A percentile compares a stretch with the other conserved stretches of the same genome.
Conservation (phyloP, 495 filamentous ascomycete species). For the Rhizodiscina lignyota region DNA sequence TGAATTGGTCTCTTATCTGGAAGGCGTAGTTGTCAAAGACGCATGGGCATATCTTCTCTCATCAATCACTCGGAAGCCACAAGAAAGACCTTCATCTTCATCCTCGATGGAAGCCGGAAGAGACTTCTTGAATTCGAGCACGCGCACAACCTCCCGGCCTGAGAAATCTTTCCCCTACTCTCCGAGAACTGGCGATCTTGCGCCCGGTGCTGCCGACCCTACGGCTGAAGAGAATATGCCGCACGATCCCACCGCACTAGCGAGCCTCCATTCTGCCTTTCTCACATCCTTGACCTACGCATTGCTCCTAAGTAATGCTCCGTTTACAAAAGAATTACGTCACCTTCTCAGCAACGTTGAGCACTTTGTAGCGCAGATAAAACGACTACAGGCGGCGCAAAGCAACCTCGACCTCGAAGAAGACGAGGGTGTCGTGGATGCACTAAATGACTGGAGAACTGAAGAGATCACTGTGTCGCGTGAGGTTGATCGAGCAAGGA, state of each 20-base stretch:
- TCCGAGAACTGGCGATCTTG: no score
- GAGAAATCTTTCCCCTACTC: no score
- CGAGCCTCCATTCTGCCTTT: constrained; percentile 60
- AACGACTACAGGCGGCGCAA: constrained; percentile 55
- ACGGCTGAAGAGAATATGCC: constrained; percentile 5
- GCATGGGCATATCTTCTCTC: constrained; percentile 48
- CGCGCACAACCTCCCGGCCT: no score
- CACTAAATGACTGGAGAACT: constrained; percentile 45
- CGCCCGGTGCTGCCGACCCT: not conserved
- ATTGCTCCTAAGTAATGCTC: constrained; percentile 50
- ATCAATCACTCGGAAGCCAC: constrained; percentile 20
- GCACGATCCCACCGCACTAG: constrained; percentile 71
- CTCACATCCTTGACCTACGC: constrained; percentile 46
- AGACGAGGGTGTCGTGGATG: constrained; percentile 64
- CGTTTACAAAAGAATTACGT: constrained; percentile 57
- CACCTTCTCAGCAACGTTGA: constrained; percentile 56
- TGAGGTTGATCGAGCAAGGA: constrained; percentile 36
- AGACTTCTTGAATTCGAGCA: not conserved
- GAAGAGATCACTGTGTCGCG: constrained; percentile 49
- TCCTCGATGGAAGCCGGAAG: not conserved
- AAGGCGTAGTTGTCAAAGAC: constrained; percentile 71
- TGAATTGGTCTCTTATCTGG: constrained; percentile 71
- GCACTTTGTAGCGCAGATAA: constrained; percentile 55
- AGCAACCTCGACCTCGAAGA: constrained; percentile 56
- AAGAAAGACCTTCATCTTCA: not conserved